Base-by-base conservation (phyloP, 768 basidiomycete genomes). In the Pholiota molesta region DNA sequence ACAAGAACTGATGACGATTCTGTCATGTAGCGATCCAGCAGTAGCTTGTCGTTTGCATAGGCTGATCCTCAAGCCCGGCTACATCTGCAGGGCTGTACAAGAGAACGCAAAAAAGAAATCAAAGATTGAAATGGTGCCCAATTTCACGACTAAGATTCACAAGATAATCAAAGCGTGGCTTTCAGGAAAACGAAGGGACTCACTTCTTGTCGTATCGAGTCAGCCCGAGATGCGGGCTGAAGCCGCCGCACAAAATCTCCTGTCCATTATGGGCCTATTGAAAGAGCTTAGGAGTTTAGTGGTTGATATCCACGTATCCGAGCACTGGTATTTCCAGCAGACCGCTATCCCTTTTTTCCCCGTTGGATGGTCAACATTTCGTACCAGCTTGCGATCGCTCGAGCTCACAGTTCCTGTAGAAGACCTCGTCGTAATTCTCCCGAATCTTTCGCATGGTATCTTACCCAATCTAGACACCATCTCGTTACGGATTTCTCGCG, bases 381-480 rank as follows among this genome's bases (percentile, higher is more conserved):
- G 68, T 10, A 23, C 23, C 7, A 69, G 45, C 39, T 53, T 73
- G 29, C 66, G 44, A 11, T 47, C 52, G 13, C 61, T 72, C 13
- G 63, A 65, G 13, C 58, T 73, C 23, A 59, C 60, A 35, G 59
- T 72, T 23, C 65, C 72, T 8, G 16, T 73, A 39, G 70, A 74
- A 53, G 66, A 59, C 21, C 65, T 66, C 29, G 59, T 53, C 19
- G 45, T 29, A 16, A 54, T 67, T 16, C 37, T 71, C 13, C 61
- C 64, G 1, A 23, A 65, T 5, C 29, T 44, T 17, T 13, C 23
- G 0, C 47, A 57, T 17, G 55, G 42, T 45, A 39, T 42, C 28
- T 35, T 74, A 11, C 61, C 59, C 14, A 47, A 61, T 21, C 67
- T 72, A 21, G 66, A 71, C 55, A 57, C 49, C 3, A 60, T 73